Percentiles rank a stretch among this genome's conserved stretches.
These are phyloP conservation scores for Plasmodium relictum DNA, from an alignment of 169 alveolate genomes.

Conservation along the genomic window DNA sequence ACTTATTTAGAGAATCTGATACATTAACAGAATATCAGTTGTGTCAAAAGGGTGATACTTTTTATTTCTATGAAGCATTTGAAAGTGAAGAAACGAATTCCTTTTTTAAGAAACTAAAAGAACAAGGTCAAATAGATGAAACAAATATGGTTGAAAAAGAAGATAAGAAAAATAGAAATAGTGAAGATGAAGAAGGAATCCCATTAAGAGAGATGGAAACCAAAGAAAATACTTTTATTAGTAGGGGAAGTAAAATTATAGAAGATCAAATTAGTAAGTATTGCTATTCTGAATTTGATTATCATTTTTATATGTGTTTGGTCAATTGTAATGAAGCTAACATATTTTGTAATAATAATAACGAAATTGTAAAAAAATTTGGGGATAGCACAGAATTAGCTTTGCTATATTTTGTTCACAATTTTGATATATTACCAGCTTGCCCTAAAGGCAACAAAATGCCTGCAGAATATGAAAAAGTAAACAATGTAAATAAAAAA, in stretches of 20 bases:
- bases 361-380: constrained; percentile 49
- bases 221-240: constrained; percentile 54
- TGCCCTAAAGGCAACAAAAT: constrained; percentile 30
- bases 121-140: neutral
- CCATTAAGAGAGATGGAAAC: constrained; percentile 26
- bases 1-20: constrained; percentile 72
- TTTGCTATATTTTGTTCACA: constrained; percentile 59
- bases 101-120: constrained; percentile 34
- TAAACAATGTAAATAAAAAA: neutral
- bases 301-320: constrained; percentile 66
- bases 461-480: constrained; percentile 74
- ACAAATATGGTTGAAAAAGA: neutral
- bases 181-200: neutral
- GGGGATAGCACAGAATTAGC: constrained; percentile 79
- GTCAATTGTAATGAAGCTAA: constrained; percentile 69
- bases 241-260: constrained; percentile 71
- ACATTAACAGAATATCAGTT: constrained; percentile 38
- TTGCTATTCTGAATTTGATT: constrained; percentile 48
- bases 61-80: constrained; percentile 77
- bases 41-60: constrained; percentile 77
- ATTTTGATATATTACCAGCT: constrained; percentile 41
- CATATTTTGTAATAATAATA: constrained; percentile 37
- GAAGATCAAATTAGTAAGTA: constrained; percentile 68
- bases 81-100: constrained; percentile 5
- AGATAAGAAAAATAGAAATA: neutral